phyloP scores from a whole-genome alignment of 2,329 filamentous ascomycete genomes.

The Cytospora mali region DNA sequence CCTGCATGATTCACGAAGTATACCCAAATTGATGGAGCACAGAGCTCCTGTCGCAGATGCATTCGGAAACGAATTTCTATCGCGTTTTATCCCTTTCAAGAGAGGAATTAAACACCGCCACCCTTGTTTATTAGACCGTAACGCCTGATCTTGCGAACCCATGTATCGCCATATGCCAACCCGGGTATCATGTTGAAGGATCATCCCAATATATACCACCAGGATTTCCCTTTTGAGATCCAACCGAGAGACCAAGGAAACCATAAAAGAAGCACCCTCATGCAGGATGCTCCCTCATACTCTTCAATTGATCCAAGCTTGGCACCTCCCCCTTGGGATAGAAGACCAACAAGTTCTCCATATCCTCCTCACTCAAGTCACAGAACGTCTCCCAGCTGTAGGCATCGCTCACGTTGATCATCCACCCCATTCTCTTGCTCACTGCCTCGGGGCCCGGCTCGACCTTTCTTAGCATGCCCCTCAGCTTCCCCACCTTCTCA shows the following conservation, averaged over 20 bases:
- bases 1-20: neutral
- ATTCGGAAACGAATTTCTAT: neutral
- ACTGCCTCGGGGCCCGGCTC: slow-evolving; percentile 75
- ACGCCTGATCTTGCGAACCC: slow-evolving; percentile 1
- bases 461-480: slow-evolving; percentile 75
- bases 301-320: slow-evolving; percentile 55
- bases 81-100: no score
- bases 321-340: slow-evolving; percentile 64
- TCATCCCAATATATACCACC: slow-evolving; percentile 16
- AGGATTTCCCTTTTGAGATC: slow-evolving; percentile 31
- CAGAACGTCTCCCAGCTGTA: slow-evolving; percentile 87
- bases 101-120: neutral
- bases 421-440: slow-evolving; percentile 91
- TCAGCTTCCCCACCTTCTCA: slow-evolving; percentile 76
- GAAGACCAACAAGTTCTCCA: slow-evolving; percentile 79
- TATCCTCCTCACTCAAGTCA: slow-evolving; percentile 78
- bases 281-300: slow-evolving; percentile 51
- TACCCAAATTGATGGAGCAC: neutral
- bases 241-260: slow-evolving; percentile 62
- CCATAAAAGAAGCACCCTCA: slow-evolving; percentile 59
- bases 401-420: slow-evolving; percentile 86
- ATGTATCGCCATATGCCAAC: neutral
- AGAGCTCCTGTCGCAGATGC: neutral
- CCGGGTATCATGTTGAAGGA: neutral
- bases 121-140: neutral